Base-by-base conservation (phyloP, 257 asterid species). In the Solanum habrochaites region DNA sequence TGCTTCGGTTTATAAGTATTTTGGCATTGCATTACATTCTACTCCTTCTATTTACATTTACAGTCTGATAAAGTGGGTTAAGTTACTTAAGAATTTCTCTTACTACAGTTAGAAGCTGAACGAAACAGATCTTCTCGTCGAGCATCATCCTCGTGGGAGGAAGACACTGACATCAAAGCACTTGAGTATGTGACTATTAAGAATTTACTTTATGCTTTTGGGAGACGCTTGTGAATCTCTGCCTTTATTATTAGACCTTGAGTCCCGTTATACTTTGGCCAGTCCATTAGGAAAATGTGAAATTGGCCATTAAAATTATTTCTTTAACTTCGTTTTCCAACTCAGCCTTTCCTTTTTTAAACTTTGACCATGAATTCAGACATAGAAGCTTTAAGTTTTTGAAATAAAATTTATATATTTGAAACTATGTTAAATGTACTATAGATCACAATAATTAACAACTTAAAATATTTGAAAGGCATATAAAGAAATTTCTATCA, bases 121-220 rank as follows among this genome's bases (percentile, higher is more conserved):
- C 91, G 95, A 90, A 95, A 90, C 88, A 93, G 92, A 92, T 88
- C 82, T 89, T 92, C 99, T 91, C 99, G 98, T 40, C 96, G 99
- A 88, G 92, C 98, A 89, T 94, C 98, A 35, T 91, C 98, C 90
- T 92, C 97, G 82, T 97, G 99, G 98, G 99, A 96, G 91, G 99
- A 96, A 91, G 99, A 96, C 70, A 40, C 97, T 71, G 99, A 97
- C 92, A 95, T 97, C 88, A 97, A 94, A 92, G 87, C 97, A 69
- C 99, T 97, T n/a, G 99, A 97, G 99, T 97, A 97, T 89, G 98
- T 91, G 86, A 31, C 67, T 35, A 49, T 84, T 86, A 73, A 73
- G 43, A 32, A 85, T 10, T 49, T 88, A 42, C 21, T 74, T 74
- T 39, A 74, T 21, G 56, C 82, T 39, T 73, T 45, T 73, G 52